Base-by-base conservation (phyloP, 805 yeast species). In the Komagataella pseudopastoris region DNA sequence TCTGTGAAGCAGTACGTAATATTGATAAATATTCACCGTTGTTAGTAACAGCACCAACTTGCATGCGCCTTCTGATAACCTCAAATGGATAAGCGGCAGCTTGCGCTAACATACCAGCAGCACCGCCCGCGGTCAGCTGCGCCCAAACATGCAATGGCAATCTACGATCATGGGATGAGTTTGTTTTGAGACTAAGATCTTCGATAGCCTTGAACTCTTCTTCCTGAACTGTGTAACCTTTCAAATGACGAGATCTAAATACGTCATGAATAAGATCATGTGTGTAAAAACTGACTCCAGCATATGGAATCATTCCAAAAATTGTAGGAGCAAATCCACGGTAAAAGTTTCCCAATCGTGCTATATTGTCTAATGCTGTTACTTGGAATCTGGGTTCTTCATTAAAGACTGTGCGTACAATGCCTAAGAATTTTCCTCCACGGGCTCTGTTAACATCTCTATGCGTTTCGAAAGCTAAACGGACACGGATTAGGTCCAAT, bases 21-120 rank as follows among this genome's bases (percentile, higher is more conserved):
- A 83, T 75, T 20, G 80, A 69, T 52, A 75, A 66, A 58, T 74
- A 81, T 64, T 74, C 76, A 46, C 82, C 88, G 51, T 75, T 74
- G 53, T 65, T 61, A 55, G 80, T 76, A 6, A 74, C 71, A 10
- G 91, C 95, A 44, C 95, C 90, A 22, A 93, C 99, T 69, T 93
- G 99, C 87, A 93, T 82, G 59, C 98, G 75, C 65, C 99, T 77
- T 62, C 99, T 75, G 20, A 93, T 79, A 45, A 93, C 96, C 68
- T 93, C 99, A 58, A 93, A 85, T 1, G 99, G 99, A 62, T 93
- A 93, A 4, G 96, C 91, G 0, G 98, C 95, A 1, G 97, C 88
- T 66, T 93, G 99, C 1, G 98, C 88, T 44, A 81, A 75, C 83
- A 91, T 78, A 10, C 99, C 99, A 1, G 97, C 95, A n/a, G 86